Evolutionary conservation across 176 grass and related monocot species (phyloP).

Genomic region (Triticum monococcum): DNA sequence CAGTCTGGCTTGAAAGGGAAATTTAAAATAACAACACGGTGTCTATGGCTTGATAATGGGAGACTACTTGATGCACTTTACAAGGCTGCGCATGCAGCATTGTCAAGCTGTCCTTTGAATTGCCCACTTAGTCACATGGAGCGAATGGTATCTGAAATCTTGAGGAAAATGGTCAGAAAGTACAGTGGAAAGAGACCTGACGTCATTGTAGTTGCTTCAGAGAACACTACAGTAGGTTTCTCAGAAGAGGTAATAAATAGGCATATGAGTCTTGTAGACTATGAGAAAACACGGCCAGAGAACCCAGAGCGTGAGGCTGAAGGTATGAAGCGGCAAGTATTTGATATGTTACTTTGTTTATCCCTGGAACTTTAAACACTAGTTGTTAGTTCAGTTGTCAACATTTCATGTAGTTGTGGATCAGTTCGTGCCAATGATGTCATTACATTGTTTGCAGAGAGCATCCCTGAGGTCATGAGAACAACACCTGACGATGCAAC

Average conservation of each 20-base stretch:
- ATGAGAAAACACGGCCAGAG: slow-evolving; percentile 36
- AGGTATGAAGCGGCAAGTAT: slow-evolving; percentile 49
- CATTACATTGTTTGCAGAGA: slow-evolving; percentile 33
- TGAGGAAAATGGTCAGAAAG: slow-evolving; percentile 95
- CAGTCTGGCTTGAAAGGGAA: slow-evolving; percentile 81
- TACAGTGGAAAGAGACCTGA: slow-evolving; percentile 96
- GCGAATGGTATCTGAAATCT: slow-evolving; percentile 79
- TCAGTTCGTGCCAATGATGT: background rate
- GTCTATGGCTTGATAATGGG: slow-evolving; percentile 97
- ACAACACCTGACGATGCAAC: slow-evolving; percentile 38
- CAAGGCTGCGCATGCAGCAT: slow-evolving; percentile 81
- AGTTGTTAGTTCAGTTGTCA: slow-evolving; percentile 9
- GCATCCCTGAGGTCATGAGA: slow-evolving; percentile 28
- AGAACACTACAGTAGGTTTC: slow-evolving; percentile 56
- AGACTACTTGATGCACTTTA: slow-evolving; percentile 88
- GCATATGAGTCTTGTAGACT: slow-evolving; percentile 41
- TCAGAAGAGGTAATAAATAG: slow-evolving; percentile 44
- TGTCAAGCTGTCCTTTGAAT: slow-evolving; percentile 86
- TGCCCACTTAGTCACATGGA: slow-evolving; percentile 92
- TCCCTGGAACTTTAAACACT: slow-evolving; percentile 18
- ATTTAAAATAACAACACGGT: slow-evolving; percentile 89
- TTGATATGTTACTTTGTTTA: slow-evolving; percentile 1
- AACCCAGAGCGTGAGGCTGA: slow-evolving; percentile 39
- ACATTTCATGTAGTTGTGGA: background rate
- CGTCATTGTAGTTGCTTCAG: slow-evolving; percentile 69